phyloP scores from a whole-genome alignment of 2,329 filamentous ascomycete species.

The Cercospora sesami region DNA sequence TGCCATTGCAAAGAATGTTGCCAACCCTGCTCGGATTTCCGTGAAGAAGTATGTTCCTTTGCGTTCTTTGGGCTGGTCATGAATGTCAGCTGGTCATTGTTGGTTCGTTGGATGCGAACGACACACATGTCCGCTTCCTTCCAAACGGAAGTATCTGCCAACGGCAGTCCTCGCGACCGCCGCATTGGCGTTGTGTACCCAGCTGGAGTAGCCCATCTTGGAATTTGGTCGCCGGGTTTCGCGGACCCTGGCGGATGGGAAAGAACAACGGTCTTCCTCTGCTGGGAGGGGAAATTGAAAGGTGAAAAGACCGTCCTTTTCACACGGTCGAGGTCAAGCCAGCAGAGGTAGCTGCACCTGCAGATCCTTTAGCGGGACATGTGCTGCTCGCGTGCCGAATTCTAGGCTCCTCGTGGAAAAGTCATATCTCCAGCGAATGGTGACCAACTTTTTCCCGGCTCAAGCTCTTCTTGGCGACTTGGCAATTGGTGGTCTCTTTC shows the following conservation, averaged over 20 bases:
- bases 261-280: background rate
- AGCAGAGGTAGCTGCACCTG: background rate
- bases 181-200: constrained; percentile 32
- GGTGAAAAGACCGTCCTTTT: background rate
- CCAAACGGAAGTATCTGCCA: constrained; percentile 74
- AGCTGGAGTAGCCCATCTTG: constrained; percentile 26
- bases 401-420: constrained; percentile 11
- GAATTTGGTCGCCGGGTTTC: background rate
- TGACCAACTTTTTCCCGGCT: background rate
- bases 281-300: background rate
- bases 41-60: constrained; percentile 78
- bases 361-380: background rate
- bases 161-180: constrained; percentile 65
- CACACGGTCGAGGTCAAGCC: background rate
- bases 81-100: constrained; percentile 21
- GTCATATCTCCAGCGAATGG: constrained; percentile 15
- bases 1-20: constrained; percentile 69
- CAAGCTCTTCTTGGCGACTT: constrained; percentile 12
- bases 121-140: constrained; percentile 73
- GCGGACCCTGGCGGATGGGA: background rate
- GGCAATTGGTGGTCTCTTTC: background rate
- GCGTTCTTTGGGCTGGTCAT: constrained; percentile 62
- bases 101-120: background rate
- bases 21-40: constrained; percentile 78
- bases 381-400: constrained; percentile 5